Evolutionary conservation across 768 basidiomycete species (phyloP).

Genomic region (Lactarius vividus): DNA sequence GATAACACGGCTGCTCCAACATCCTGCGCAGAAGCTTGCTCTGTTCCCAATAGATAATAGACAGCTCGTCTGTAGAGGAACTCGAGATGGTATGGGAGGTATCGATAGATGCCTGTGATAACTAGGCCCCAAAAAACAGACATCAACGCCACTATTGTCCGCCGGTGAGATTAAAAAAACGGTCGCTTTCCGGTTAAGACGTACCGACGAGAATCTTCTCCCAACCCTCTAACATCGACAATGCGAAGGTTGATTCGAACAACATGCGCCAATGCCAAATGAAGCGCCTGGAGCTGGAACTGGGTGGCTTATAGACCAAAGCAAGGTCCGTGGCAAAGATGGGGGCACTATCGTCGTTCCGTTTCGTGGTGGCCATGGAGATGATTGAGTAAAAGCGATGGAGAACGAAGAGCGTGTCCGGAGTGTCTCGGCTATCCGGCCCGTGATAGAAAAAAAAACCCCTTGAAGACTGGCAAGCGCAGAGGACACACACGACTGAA

Average conservation of each 20-base stretch:
- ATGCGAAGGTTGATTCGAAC: slow-evolving; percentile 58
- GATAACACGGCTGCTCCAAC: slow-evolving; percentile 11
- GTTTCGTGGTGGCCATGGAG: slow-evolving; percentile 12
- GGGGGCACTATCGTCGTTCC: background rate
- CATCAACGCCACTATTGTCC: slow-evolving; percentile 31
- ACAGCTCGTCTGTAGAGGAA: slow-evolving; percentile 51
- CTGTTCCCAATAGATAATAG: slow-evolving; percentile 64
- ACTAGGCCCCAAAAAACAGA: slow-evolving; percentile 42
- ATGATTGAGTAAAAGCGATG: background rate
- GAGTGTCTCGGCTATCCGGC: slow-evolving; percentile 7
- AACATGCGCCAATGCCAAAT: slow-evolving; percentile 55
- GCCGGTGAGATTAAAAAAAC: slow-evolving; percentile 15
- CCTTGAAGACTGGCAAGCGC: background rate
- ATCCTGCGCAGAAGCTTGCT: slow-evolving; percentile 25
- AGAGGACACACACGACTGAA: background rate
- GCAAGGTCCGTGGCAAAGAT: slow-evolving; percentile 30
- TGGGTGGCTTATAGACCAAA: slow-evolving; percentile 33
- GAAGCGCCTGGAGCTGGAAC: slow-evolving; percentile 28
- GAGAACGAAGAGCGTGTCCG: background rate
- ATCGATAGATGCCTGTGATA: slow-evolving; percentile 51
- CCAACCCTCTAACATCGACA: slow-evolving; percentile 65
- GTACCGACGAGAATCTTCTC: slow-evolving; percentile 60
- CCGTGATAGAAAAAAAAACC: background rate
- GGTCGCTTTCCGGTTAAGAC: slow-evolving; percentile 28
- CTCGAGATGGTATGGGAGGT: slow-evolving; percentile 56